Base-by-base conservation (phyloP, 1,284 basidiomycete genomes). In the Moesziomyces sp. region DNA sequence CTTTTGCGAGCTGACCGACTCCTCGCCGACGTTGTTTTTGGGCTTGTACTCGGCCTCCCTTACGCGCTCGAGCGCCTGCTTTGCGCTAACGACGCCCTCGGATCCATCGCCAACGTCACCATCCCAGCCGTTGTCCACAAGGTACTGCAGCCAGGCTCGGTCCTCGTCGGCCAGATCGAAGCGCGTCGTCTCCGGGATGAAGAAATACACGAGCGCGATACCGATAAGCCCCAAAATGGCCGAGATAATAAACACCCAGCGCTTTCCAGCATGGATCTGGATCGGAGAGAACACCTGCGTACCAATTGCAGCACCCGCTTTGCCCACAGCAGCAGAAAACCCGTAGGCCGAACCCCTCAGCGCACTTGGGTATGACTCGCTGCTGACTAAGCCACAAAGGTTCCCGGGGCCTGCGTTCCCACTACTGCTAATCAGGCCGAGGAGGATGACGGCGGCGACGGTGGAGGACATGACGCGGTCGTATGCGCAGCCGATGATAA, bases 271-370 rank as follows among this genome's bases (percentile, higher is more conserved):
- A 51, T 79, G 34, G 1, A 40, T 43, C 21, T 92, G 90, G 68
- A 92, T 91, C 4, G 91, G 91, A 5, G 89, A 91, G 83, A 92
- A 92, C 1, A 87, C 90, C 80, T 93, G 90, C 0, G 90, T 91
- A 3, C 92, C 92, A 56, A 92, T 77, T 18, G 90, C 92, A 8
- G 91, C 91, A 6, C 92, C 92, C 0, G 89, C 87, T 81, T 93
- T 93, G 6, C 91, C 91, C 8, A 92, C 84, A 0, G 91, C 90
- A 11, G 91, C 84, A 7, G 81, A 83, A 51, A 92, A 77, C 5
- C 90, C 91, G 71, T 78, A 79, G 38, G 60, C 59, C 0, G 71
- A 69, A 0, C 71, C 77, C n/a, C 77, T 47, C 3, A 79, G 38
- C 0, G 75, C 49, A 0, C 73, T 67, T 0, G 77, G 76, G 28